These are phyloP conservation scores for Musa itinerans DNA, from an alignment of 176 grass and related monocot genomes.

Conservation along the genomic window DNA sequence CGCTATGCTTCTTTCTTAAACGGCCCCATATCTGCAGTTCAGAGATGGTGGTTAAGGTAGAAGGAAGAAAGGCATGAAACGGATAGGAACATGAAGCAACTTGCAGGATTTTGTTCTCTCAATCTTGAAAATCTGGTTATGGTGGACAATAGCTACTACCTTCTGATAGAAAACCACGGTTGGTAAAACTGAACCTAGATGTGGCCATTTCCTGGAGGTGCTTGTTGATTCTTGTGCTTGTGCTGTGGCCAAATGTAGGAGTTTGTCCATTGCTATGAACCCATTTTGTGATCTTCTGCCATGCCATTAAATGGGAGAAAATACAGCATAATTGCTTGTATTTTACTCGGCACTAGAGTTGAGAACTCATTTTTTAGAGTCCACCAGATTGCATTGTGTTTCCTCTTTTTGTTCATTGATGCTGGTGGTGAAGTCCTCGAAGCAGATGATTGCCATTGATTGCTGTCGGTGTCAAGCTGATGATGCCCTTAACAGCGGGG, in stretches of 20 bases:
- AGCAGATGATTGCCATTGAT: too few species aligned
- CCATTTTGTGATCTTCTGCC: neutral
- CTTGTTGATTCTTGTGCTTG: too few species aligned
- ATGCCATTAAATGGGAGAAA: neutral
- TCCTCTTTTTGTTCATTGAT: too few species aligned
- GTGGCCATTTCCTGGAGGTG: too few species aligned
- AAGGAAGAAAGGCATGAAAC: neutral
- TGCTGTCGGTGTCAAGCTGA: too few species aligned
- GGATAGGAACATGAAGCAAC: neutral
- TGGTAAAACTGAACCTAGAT: too few species aligned
- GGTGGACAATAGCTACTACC: neutral
- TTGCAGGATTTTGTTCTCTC: neutral
- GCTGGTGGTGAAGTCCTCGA: too few species aligned
- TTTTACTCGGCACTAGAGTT: neutral
- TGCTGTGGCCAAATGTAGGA: too few species aligned
- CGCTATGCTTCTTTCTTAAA: constrained; percentile 62
- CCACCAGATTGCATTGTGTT: too few species aligned
- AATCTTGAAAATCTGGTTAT: neutral
- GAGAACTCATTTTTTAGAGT: neutral
- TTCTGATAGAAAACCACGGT: too few species aligned
- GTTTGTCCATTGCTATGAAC: neutral
- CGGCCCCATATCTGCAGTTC: constrained; percentile 56
- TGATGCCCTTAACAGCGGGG: neutral
- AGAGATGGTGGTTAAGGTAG: constrained; percentile 99
- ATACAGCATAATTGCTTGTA: too few species aligned